phyloP scores from a whole-genome alignment of 2,329 filamentous ascomycete genomes.

The Ophiosphaerella korrae region DNA sequence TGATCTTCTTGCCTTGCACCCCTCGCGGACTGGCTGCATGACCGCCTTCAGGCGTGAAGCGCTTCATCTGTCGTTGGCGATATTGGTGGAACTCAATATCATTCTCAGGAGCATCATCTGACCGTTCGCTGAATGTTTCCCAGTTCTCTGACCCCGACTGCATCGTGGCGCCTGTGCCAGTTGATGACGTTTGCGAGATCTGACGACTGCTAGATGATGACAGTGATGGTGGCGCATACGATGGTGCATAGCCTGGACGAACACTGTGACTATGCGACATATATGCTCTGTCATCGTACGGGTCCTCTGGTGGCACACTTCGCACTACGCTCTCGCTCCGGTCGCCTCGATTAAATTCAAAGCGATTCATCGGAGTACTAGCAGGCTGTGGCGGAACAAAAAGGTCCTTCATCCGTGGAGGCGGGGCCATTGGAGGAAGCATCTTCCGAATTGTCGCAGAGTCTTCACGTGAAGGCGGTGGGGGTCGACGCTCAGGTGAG shows the following conservation, averaged over 20 bases:
- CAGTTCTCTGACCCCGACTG: slow-evolving; percentile 91
- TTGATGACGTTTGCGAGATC: slow-evolving; percentile 68
- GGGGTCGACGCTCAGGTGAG: slow-evolving; percentile 71
- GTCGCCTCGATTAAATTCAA: slow-evolving; percentile 48
- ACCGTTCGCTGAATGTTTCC: slow-evolving; percentile 92
- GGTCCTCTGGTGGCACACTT: slow-evolving; percentile 74
- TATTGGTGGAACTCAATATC: slow-evolving; percentile 84
- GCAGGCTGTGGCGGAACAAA: slow-evolving; percentile 58
- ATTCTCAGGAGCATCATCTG: slow-evolving; percentile 65
- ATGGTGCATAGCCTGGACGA: slow-evolving; percentile 30
- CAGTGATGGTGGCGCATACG: slow-evolving; percentile 34
- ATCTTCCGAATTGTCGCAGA: slow-evolving; percentile 45
- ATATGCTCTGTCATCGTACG: slow-evolving; percentile 69
- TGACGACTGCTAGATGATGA: slow-evolving; percentile 60
- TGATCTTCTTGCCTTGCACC: slow-evolving; percentile 44
- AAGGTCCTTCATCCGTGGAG: slow-evolving; percentile 91
- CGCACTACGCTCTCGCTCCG: slow-evolving; percentile 65
- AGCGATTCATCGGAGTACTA: slow-evolving; percentile 53
- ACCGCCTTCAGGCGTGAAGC: slow-evolving; percentile 53
- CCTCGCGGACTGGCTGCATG: slow-evolving; percentile 40
- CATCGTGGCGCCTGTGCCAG: slow-evolving; percentile 58
- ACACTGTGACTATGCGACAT: slow-evolving; percentile 40
- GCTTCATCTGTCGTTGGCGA: slow-evolving; percentile 71
- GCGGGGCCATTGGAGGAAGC: slow-evolving; percentile 61
- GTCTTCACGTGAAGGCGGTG: slow-evolving; percentile 38